phyloP scores from a whole-genome alignment of 2,329 filamentous ascomycete species.

The Fusarium redolens region DNA sequence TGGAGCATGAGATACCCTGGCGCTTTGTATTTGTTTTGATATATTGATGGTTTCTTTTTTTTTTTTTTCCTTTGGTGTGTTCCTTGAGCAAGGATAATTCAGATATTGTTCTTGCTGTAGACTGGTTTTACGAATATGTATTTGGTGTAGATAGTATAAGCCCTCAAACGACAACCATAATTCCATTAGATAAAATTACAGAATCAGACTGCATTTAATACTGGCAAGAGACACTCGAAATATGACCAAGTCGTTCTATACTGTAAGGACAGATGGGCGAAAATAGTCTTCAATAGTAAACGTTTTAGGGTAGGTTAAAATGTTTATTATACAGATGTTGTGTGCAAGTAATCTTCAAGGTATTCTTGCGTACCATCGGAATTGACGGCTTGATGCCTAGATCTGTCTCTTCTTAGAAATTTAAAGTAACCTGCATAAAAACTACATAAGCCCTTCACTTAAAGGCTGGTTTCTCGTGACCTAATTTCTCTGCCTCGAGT shows the following conservation, averaged over 20 bases:
- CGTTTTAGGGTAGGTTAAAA: background rate
- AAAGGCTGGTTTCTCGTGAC: background rate
- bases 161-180: background rate
- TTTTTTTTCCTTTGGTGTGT: background rate
- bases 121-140: too few species aligned
- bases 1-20: conserved; percentile 28
- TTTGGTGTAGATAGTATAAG: background rate
- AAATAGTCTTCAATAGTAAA: background rate
- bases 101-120: background rate
- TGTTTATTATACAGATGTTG: background rate
- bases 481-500: too few species aligned
- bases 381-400: background rate
- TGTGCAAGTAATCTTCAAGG: background rate
- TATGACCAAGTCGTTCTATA: too few species aligned
- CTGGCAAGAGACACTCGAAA: background rate
- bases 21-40: background rate
- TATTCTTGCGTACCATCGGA: background rate
- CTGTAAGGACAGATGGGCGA: background rate
- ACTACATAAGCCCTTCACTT: background rate
- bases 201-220: background rate
- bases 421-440: background rate
- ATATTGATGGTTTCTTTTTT: background rate
- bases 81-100: background rate
- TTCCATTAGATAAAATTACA: background rate
- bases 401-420: background rate